These are phyloP conservation scores for Porcisia deanei DNA, from an alignment of 208 protist genomes.

Conservation along the genomic window DNA sequence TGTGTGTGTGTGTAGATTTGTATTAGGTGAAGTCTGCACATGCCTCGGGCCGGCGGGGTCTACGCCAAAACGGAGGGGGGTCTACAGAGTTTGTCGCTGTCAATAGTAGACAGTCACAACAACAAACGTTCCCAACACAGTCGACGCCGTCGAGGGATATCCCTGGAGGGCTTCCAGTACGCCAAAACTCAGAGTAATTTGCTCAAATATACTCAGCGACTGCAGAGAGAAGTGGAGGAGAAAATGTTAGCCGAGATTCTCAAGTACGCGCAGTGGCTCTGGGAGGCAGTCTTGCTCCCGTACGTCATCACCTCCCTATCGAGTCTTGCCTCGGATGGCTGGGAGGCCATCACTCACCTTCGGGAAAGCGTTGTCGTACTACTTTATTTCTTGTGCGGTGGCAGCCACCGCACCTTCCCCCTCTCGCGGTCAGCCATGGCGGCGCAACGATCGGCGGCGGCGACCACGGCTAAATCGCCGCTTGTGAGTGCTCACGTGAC, in stretches of 20 bases:
- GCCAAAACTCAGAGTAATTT: background rate
- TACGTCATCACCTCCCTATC: conserved; percentile 50
- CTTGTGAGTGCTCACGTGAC: background rate
- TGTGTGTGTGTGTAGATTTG: background rate
- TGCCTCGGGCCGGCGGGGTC: background rate
- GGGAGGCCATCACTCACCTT: conserved; percentile 54
- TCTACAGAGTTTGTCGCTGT: too few species aligned
- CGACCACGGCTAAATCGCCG: background rate
- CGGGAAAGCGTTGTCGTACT: conserved; percentile 59
- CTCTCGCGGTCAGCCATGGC: conserved; percentile 26
- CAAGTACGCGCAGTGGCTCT: conserved; percentile 40
- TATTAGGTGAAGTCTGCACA: background rate
- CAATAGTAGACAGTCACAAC: too few species aligned
- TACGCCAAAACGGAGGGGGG: too few species aligned
- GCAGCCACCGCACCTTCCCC: conserved; percentile 77
- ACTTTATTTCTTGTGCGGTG: conserved; percentile 59
- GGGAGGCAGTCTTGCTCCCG: conserved; percentile 48
- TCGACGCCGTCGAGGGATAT: too few species aligned
- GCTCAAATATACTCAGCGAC: background rate
- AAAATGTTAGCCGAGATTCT: conserved; percentile 33
- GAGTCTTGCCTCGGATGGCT: conserved; percentile 53
- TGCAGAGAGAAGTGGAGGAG: background rate
- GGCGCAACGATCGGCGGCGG: conserved; percentile 10
- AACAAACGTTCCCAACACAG: too few species aligned
- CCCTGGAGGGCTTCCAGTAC: background rate